These are phyloP conservation scores for Mycosarcoma mackinlayi DNA, from an alignment of 1,284 basidiomycete species.

Conservation along the genomic window DNA sequence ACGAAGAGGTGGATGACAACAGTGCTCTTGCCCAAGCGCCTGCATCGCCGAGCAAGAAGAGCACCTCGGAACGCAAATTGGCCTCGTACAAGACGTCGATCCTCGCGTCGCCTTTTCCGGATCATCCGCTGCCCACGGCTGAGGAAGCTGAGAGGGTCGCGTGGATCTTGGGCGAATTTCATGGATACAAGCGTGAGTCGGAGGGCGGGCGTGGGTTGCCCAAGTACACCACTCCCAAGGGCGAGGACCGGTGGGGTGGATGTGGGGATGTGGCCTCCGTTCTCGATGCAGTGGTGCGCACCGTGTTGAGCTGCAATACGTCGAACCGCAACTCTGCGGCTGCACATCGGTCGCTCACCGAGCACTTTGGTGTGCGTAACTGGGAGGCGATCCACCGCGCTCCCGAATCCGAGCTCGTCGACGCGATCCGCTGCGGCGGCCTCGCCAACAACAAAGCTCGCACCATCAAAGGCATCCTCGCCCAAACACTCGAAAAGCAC, in stretches of 20 bases:
- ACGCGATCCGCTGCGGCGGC: constrained; percentile 77
- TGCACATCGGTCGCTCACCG: constrained; percentile 75
- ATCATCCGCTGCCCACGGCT: constrained; percentile 47
- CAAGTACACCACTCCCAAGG: constrained; percentile 31
- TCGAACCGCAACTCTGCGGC: constrained; percentile 75
- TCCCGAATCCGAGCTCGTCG: constrained; percentile 72
- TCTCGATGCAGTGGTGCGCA: constrained; percentile 78
- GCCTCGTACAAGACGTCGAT: constrained; percentile 45
- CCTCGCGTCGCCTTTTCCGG: constrained; percentile 50
- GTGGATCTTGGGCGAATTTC: constrained; percentile 53
- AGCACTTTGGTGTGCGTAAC: constrained; percentile 74
- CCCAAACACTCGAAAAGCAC: constrained; percentile 37
- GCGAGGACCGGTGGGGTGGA: constrained; percentile 47
- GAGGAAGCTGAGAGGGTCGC: constrained; percentile 58
- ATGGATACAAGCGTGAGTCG: constrained; percentile 54
- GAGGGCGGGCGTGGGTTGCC: constrained; percentile 46
- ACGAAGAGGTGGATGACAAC: constrained; percentile 1
- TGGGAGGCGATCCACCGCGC: constrained; percentile 75
- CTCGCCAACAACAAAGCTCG: constrained; percentile 79
- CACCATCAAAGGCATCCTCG: constrained; percentile 71
- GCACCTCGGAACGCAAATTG: constrained; percentile 50
- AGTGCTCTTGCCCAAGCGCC: background rate
- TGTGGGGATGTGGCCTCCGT: constrained; percentile 68
- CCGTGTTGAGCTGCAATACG: constrained; percentile 81
- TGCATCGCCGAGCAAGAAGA: constrained; percentile 20